Percentiles rank a stretch among this genome's conserved stretches.
These are phyloP conservation scores for Cylindrotheca fusiformis DNA, from an alignment of 108 stramenopile species.

Conservation along the genomic window DNA sequence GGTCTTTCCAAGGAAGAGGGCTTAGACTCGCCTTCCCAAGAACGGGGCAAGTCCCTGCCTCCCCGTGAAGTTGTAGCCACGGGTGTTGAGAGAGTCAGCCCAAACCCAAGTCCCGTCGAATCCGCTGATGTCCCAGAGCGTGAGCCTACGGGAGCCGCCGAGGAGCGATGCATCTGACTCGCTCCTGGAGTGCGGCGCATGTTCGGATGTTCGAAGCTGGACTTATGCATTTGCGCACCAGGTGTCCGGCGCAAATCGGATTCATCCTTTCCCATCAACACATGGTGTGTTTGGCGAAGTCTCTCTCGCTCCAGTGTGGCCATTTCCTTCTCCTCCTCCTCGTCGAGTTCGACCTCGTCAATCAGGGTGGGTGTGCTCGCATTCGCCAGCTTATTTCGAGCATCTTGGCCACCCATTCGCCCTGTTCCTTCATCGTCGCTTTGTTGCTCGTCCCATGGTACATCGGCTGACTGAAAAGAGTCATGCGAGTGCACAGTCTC, in stretches of 20 bases:
- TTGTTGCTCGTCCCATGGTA: slow-evolving; percentile 7
- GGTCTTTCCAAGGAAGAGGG: not conserved
- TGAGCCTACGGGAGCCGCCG: not conserved
- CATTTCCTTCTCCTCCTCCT: slow-evolving; percentile 35
- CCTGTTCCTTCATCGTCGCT: slow-evolving; percentile 16
- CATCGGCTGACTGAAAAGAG: slow-evolving; percentile 9
- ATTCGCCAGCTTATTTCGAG: slow-evolving; percentile 31
- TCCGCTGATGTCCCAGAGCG: slow-evolving; percentile 4
- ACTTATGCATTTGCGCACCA: slow-evolving; percentile 39
- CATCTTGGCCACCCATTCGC: not conserved
- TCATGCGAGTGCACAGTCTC: not conserved
- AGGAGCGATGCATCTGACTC: slow-evolving; percentile 32
- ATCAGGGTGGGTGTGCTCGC: slow-evolving; percentile 47
- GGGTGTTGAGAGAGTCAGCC: slow-evolving; percentile 20
- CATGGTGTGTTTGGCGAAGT: slow-evolving; percentile 6
- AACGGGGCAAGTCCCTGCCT: not conserved
- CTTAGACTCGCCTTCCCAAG: not conserved
- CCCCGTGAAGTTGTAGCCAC: slow-evolving; percentile 1
- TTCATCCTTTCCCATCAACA: slow-evolving; percentile 13
- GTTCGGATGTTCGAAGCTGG: slow-evolving; percentile 8
- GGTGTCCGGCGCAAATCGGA: slow-evolving; percentile 33
- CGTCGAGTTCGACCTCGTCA: slow-evolving; percentile 44
- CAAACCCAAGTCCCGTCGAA: slow-evolving; percentile 39
- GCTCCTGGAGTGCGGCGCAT: slow-evolving; percentile 49
- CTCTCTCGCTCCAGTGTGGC: slow-evolving; percentile 17